Base-by-base conservation (phyloP, 2,329 filamentous ascomycete genomes). In the Chrysoporthe deuterocubensis region DNA sequence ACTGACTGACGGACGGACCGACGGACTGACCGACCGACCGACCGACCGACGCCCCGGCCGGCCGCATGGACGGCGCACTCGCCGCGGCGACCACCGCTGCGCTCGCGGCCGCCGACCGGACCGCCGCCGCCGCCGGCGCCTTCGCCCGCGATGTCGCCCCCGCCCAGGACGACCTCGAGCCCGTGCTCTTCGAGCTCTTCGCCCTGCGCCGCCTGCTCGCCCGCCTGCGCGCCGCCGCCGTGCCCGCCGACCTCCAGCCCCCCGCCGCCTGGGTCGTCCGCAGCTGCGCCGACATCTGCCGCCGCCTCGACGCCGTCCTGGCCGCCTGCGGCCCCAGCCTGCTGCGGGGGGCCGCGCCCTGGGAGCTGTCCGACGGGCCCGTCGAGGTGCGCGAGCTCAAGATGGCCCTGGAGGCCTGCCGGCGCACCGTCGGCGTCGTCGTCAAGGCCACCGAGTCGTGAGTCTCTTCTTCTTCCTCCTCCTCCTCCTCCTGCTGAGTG, bases 31-130 rank as follows among this genome's bases (percentile, higher is more conserved):
- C 2, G 26, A 26, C 26, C 26, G 26, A 26, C 4, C 13, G 7
- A 32, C 16, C 21, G 32, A 34, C 7, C 26, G 50, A 26, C 32
- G 13, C 32, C 11, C 46, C 34, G n/a, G 9, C 50, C 21, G 26
- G 32, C 44, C 50, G 57, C 42, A 69, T 69, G 67, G 67, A 69
- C 44, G 67, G 67, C 3, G 40, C 48, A 21, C 48, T 70, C 32
- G n/a, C 52, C 42, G 68, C 68, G 42, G 66, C 64, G 63, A 70
- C 61, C 46, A 52, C 60, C 40, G 67, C 69, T 57, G 67, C 69
- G 54, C 69, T 69, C 61, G 63, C 48, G 13, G 60, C 44, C 21
- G 64, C 61, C 42, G 64, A 57, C 50, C 64, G 46, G 64, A 61
- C 67, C 34, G 57, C 40, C 42, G 43, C 66, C 46, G n/a, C 54